These are phyloP conservation scores for Nemania sp. DNA, from an alignment of 2,329 filamentous ascomycete genomes.

Conservation along the genomic window DNA sequence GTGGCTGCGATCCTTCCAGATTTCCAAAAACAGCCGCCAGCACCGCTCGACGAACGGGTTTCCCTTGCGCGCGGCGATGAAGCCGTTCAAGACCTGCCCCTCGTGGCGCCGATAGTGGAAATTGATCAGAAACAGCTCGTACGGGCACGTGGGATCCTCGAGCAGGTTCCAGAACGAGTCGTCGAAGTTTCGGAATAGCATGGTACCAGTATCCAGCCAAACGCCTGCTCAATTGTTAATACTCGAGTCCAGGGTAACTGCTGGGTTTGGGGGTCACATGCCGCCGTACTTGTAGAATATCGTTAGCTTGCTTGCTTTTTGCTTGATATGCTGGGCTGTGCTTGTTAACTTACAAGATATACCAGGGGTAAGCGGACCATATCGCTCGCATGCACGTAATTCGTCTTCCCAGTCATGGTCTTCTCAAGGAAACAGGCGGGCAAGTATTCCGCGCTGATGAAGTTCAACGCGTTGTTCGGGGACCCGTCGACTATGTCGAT, in stretches of 20 bases:
- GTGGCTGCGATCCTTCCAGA: slow-evolving; percentile 4
- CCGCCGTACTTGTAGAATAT: neutral
- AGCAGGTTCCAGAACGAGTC: slow-evolving; percentile 9
- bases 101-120: slow-evolving; percentile 2
- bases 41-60: slow-evolving; percentile 8
- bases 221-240: neutral
- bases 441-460: slow-evolving; percentile 2
- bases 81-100: slow-evolving; percentile 4
- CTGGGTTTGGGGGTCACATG: neutral
- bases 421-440: slow-evolving; percentile 7
- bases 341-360: slow-evolving; percentile 8
- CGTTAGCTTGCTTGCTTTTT: neutral
- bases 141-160: slow-evolving; percentile 5
- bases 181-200: slow-evolving; percentile 11
- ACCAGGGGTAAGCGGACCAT: slow-evolving; percentile 11
- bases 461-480: slow-evolving; percentile 9
- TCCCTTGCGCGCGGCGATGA: slow-evolving; percentile 10
- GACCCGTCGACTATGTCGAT: slow-evolving; percentile 13
- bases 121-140: slow-evolving; percentile 2
- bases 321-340: neutral
- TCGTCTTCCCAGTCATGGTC: slow-evolving; percentile 1
- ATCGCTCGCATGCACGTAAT: slow-evolving; percentile 1
- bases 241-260: neutral
- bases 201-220: slow-evolving; percentile 4
- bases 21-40: neutral